Evolutionary conservation across 2,329 filamentous ascomycete genomes (phyloP).

Genomic region (Cytospora paraplurivora): DNA sequence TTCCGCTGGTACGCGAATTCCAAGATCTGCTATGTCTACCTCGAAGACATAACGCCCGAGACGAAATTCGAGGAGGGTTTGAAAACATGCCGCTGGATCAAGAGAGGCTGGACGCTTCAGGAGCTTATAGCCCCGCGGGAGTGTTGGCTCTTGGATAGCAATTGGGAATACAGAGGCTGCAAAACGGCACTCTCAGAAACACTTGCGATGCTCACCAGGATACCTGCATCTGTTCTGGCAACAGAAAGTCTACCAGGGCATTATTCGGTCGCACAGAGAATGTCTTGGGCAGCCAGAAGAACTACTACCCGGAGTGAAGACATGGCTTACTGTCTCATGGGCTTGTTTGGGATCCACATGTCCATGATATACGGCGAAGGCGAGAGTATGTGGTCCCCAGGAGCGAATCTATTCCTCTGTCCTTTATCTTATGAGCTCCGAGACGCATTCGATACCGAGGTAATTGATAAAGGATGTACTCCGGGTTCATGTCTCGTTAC

Average conservation of each 20-base stretch:
- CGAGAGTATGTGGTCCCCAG: too few relatives aligned
- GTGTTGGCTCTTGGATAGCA: slow-evolving; percentile 27
- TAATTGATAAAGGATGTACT: too few relatives aligned
- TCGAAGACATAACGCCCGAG: neutral
- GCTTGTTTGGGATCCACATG: slow-evolving; percentile 6
- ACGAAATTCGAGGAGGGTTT: neutral
- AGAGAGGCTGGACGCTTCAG: slow-evolving; percentile 14
- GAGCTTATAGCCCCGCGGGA: slow-evolving; percentile 26
- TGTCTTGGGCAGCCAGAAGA: neutral
- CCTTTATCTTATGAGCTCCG: too few relatives aligned
- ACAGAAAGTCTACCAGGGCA: slow-evolving; percentile 9
- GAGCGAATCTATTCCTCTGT: too few relatives aligned
- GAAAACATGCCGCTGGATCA: slow-evolving; percentile 6
- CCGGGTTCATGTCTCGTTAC: too few relatives aligned
- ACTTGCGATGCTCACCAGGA: neutral
- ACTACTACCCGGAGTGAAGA: neutral
- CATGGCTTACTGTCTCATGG: slow-evolving; percentile 3
- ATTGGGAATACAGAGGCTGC: slow-evolving; percentile 19
- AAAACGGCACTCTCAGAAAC: neutral
- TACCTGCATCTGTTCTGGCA: slow-evolving; percentile 19
- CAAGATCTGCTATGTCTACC: slow-evolving; percentile 13
- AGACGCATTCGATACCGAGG: too few relatives aligned
- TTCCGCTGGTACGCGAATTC: slow-evolving; percentile 17
- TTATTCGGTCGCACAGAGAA: neutral
- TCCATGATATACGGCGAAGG: slow-evolving; percentile 8